Evolutionary conservation across 805 yeast species (phyloP).

Genomic region (Candida alai): DNA sequence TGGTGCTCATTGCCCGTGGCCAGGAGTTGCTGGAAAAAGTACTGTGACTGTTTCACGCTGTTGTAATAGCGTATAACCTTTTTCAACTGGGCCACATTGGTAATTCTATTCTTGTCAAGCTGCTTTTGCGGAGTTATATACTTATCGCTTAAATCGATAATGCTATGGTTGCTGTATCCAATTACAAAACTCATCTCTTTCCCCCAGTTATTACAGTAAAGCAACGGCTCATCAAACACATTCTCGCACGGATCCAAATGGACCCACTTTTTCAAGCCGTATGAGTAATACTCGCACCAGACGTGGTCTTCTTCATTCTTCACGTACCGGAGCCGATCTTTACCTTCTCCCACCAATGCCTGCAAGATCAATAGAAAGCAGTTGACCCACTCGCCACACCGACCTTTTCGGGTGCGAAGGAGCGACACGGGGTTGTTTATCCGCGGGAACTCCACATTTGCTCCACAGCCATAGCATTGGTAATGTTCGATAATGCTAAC

Average conservation of each 20-base stretch:
- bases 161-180: conserved; percentile 60
- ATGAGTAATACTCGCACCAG: conserved; percentile 88
- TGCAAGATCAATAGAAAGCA: conserved; percentile 69
- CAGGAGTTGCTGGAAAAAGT: conserved; percentile 8
- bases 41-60: conserved; percentile 10
- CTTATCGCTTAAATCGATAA: conserved; percentile 64
- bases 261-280: conserved; percentile 62
- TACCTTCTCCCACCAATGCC: conserved; percentile 48
- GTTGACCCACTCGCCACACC: conserved; percentile 97
- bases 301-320: conserved; percentile 95
- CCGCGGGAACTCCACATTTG: conserved; percentile 62
- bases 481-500: conserved; percentile 65
- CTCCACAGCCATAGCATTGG: conserved; percentile 50
- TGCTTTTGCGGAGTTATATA: conserved; percentile 48
- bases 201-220: conserved; percentile 86
- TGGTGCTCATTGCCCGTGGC: conserved; percentile 15
- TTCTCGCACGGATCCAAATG: conserved; percentile 89
- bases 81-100: conserved; percentile 9
- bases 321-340: conserved; percentile 50
- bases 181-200: conserved; percentile 87
- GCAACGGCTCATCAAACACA: conserved; percentile 73
- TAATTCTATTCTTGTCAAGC: conserved; percentile 15
- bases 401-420: conserved; percentile 60
- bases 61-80: conserved; percentile 12
- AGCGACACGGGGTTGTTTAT: conserved; percentile 65